Evolutionary conservation across 1,139 yeast genomes (phyloP), one percentile per base, ranked within the genome.

Genomic region (Debaryomyces udenii): DNA sequence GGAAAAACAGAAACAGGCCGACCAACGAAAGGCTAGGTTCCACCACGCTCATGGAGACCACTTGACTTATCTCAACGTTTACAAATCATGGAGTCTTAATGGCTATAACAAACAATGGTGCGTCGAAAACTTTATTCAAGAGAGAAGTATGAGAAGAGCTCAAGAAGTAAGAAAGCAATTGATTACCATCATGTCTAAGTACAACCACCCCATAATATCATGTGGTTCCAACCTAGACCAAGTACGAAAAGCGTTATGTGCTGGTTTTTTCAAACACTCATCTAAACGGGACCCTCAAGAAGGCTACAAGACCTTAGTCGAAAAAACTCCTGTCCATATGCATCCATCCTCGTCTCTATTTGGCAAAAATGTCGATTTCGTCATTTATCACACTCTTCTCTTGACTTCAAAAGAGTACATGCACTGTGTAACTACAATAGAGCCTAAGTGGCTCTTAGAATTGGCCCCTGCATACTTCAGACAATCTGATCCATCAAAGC

Each of bases 301-400:
- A 40, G 68, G 88, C 1, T 93, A 84, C 63, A 81, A 80, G 53
- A 91, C 97, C 0, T 63, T 93, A 11, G 75, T 80, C 4, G 96
- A 88, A 48, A 77, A 78, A 27, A 86, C 96, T 0, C 80, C 86
- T 1, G 97, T 91, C 6, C 80, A 76, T 44, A 72, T 94, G 53
- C 99, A 94, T 60, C 99, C 99, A 1, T 86, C 96, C 1, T 86
- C 96, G 35, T 74, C 94, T 1, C 61, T 93, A 26, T 86, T 80
- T 57, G 86, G 84, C 17, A 85, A 84, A 51, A 77, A 74, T 14
- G 82, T 91, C 2, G 90, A 85, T 47, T 86, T 86, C 55, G 94
- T 90, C 39, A 70, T 93, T 2, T 93, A 90, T 56, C 96, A 91
- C 56, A 84, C 94, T 4, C 69, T 93, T 41, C 69, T 91, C 35